Conservation (phyloP, 2,329 filamentous ascomycete species). For the Calcarisporium arbuscula region DNA sequence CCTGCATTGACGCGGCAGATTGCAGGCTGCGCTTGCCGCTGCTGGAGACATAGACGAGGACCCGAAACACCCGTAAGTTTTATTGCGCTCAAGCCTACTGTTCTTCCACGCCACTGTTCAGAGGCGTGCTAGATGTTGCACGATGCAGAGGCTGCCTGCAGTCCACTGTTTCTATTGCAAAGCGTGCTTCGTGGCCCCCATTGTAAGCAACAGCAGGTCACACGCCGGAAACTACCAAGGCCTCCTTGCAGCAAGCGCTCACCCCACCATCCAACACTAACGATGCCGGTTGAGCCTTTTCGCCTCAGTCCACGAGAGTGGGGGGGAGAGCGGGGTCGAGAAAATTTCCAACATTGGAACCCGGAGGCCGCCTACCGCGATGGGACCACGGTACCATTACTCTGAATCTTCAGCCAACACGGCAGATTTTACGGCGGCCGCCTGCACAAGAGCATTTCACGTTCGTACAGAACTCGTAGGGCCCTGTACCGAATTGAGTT, state of each 20-base stretch:
- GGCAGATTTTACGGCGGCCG: no score
- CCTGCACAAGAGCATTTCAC: conserved; percentile 71
- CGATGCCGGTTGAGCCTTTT: conserved; percentile 71
- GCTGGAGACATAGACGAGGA: conserved; percentile 89
- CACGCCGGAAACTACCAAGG: conserved; percentile 64
- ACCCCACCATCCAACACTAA: conserved; percentile 71
- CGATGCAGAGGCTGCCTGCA: conserved; percentile 52
- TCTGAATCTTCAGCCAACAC: no score
- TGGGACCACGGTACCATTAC: no score
- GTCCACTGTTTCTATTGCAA: conserved; percentile 58
- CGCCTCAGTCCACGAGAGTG: conserved; percentile 80
- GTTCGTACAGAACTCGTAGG: conserved; percentile 79
- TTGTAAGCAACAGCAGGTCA: conserved; percentile 57
- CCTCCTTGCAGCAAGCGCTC: conserved; percentile 81
- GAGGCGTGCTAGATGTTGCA: no score
- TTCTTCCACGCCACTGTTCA: no score
- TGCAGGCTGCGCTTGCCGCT: conserved; percentile 69
- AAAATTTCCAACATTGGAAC: conserved; percentile 66
- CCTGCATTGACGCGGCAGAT: conserved; percentile 78
- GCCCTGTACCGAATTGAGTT: conserved; percentile 96
- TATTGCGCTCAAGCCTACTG: conserved; percentile 15
- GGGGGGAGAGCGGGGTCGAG: conserved; percentile 64
- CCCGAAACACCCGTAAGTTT: conserved; percentile 73
- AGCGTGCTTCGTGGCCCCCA: conserved; percentile 56
- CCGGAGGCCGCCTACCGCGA: conserved; percentile 56